Base-by-base conservation (phyloP, 192 early-diverging fungal genomes). In the Pilobolus umbonatus region DNA sequence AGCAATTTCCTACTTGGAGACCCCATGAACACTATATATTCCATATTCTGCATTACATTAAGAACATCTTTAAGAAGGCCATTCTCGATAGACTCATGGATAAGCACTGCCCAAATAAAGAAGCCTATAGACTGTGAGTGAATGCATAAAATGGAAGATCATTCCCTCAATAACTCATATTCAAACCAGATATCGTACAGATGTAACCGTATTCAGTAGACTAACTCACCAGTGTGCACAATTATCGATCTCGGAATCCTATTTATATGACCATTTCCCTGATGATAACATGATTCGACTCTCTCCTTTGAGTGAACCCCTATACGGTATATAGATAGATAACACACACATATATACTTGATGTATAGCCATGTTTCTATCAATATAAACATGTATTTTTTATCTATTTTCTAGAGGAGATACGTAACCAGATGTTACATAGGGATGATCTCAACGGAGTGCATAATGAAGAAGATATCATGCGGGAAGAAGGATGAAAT, bases 21-120 rank as follows among this genome's bases (percentile, higher is more conserved):
- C 83, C 92, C 7, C 75, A 91, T 62, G 85, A 83, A 60, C 87
- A 93, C 65, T 88, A 85, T 58, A 87, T 96, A n/a, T 85, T 82
- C 56, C 91, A 96, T 62, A 75, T 94, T 2, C 75, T 96, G 57
- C 88, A 93, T 65, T 95, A 92, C 62, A 66, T 95, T 17, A 94
- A 93, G 66, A 90, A 91, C 31, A 75, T 83, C 6, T 96, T 95
- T 71, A 91, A 90, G 57, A 85, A 89, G 49, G 74, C 76, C 21
- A 88, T 93, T 25, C 63, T 95, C 52, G 76, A 78, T 26, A 75
- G 73, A 22, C 65, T 91, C 34, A 26, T 68, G 29, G 85, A 88
- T 58, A 72, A 80, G 17, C 61, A 83, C 55, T 87, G 83, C 26
- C 64, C 64, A 7, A 88, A 88, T 69, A 77, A 75, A 51, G 80